Base-by-base conservation (phyloP, 176 grass and related monocot species). In the Triticum dicoccoides region DNA sequence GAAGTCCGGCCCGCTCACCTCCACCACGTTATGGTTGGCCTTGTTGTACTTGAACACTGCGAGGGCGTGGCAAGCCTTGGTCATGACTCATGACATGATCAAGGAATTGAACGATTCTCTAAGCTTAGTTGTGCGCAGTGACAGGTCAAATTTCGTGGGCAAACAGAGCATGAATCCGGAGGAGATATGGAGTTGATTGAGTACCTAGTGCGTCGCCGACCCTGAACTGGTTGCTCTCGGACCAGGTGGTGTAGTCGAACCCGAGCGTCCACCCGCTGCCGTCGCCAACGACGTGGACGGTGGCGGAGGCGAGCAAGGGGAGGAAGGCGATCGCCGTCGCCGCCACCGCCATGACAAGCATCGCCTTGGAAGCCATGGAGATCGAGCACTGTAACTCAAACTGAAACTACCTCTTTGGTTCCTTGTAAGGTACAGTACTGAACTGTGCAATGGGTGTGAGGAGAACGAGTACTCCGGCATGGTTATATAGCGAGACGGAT, bases 121-220 rank as follows among this genome's bases (percentile, higher is more conserved):
- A 6, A 52, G 12, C 11, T 17, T 4, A 0, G 13, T 52, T 52
- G 44, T 47, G 0, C 11, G 44, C 3, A 47, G 44, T 47, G 49
- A 52, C 1, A 52, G 0, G 1, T 52, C 49, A 54, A 0, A 7
- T 54, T 54, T 18, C 51, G 17, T 54, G 5, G 51, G 14, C 14
- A 54, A 54, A 54, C 15, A 54, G 17, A 54, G 58, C 0, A 4
- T 61, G 59, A 5, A 11, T 58, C 8, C 11, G 37, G 2, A n/a
- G 35, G 34, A 71, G 32, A 0, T 3, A 44, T 14, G 38, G 12
- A 12, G 25, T 21, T 42, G 51, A 34, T 4, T 14, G 64, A 32
- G 27, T 54, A 88, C 89, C 17, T 52, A 91, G 44, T 10, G 49
- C 47, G 61, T 91, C 89, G 54, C 86, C 78, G 67, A 91, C 71